phyloP scores from a whole-genome alignment of 192 early-diverging fungal genomes.

The Gryganskiella cystojenkinii region DNA sequence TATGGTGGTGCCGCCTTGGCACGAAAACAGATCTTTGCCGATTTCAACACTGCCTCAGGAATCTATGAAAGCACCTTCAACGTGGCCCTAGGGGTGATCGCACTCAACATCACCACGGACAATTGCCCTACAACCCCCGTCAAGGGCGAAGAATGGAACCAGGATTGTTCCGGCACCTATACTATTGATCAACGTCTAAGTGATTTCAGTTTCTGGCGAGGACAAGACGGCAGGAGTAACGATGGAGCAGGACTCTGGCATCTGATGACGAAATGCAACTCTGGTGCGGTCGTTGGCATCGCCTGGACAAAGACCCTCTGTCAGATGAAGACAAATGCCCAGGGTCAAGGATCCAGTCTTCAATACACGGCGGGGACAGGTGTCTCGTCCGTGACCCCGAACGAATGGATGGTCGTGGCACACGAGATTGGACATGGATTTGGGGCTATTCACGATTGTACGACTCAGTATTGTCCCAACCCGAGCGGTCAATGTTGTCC shows the following conservation, averaged over 20 bases:
- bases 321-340: constrained; percentile 50
- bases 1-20: constrained; percentile 67
- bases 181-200: constrained; percentile 78
- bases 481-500: constrained; percentile 68
- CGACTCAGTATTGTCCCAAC: constrained; percentile 67
- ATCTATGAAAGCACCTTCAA: constrained; percentile 90
- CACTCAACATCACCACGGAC: constrained; percentile 74
- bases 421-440: constrained; percentile 95
- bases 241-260: constrained; percentile 93
- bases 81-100: constrained; percentile 82
- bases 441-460: constrained; percentile 93
- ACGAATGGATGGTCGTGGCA: constrained; percentile 96
- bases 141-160: constrained; percentile 74
- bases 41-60: constrained; percentile 86
- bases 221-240: constrained; percentile 54
- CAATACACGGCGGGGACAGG: constrained; percentile 83
- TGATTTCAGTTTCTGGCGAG: constrained; percentile 92
- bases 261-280: constrained; percentile 85
- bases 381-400: constrained; percentile 82
- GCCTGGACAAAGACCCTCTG: constrained; percentile 88
- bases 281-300: constrained; percentile 84
- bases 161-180: constrained; percentile 77
- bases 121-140: constrained; percentile 65
- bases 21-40: constrained; percentile 77
- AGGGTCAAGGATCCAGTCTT: constrained; percentile 36